These are phyloP conservation scores for Magnusiomyces ingens DNA, from an alignment of 1,139 yeast genomes.

Conservation along the genomic window DNA sequence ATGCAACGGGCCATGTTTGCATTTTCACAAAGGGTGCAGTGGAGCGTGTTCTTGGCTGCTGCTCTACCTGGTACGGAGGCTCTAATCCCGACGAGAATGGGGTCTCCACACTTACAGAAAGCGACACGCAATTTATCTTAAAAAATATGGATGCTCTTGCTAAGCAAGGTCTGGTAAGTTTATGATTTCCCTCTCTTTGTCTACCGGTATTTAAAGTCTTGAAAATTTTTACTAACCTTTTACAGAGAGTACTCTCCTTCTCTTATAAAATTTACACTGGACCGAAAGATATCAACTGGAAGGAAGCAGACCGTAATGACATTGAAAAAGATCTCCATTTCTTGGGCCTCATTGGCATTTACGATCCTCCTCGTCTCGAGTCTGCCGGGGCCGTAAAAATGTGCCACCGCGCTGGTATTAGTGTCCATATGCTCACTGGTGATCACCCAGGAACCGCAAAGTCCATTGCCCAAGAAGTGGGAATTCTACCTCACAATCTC, in stretches of 20 bases:
- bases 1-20: conserved; percentile 31
- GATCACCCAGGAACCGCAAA: conserved; percentile 79
- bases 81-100: conserved; percentile 8
- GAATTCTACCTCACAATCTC: conserved; percentile 66
- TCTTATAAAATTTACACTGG: conserved; percentile 33
- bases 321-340: conserved; percentile 54
- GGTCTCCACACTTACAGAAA: conserved; percentile 36
- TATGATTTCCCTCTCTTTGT: not conserved
- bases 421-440: conserved; percentile 81
- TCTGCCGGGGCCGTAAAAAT: conserved; percentile 58
- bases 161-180: conserved; percentile 47
- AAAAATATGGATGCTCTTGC: conserved; percentile 58
- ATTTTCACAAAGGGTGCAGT: conserved; percentile 75
- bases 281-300: conserved; percentile 21
- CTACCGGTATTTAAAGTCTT: not conserved
- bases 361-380: conserved; percentile 77
- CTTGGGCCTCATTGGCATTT: conserved; percentile 69
- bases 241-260: conserved; percentile 58
- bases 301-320: conserved; percentile 39
- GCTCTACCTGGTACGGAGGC: conserved; percentile 48
- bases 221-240: not conserved
- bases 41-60: conserved; percentile 57
- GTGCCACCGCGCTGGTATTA: conserved; percentile 72
- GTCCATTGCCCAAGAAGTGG: conserved; percentile 81
- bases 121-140: conserved; percentile 42